phyloP scores from a whole-genome alignment of 2,329 filamentous ascomycete genomes.

The Arthroderma sp. region DNA sequence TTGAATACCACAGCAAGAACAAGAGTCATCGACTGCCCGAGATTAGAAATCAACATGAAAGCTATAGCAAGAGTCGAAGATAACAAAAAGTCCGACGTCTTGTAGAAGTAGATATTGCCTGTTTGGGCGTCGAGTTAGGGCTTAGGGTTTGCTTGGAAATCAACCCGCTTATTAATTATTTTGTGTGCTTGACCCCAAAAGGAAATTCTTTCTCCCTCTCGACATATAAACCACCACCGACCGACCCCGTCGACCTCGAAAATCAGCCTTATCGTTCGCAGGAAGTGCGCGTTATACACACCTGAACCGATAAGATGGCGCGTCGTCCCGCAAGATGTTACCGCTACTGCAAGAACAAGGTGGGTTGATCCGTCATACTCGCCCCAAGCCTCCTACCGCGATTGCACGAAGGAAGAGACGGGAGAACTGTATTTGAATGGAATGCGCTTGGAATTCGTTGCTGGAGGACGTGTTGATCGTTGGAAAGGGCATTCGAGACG shows the following conservation, averaged over 20 bases:
- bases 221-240: slow-evolving; percentile 26
- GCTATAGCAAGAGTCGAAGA: neutral
- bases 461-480: neutral
- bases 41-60: neutral
- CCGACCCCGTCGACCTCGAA: slow-evolving; percentile 25
- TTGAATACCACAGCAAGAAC: neutral
- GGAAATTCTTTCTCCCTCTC: slow-evolving; percentile 10
- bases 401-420: neutral
- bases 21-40: neutral
- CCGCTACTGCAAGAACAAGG: slow-evolving; percentile 99
- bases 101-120: neutral
- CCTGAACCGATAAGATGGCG: slow-evolving; percentile 73
- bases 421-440: neutral
- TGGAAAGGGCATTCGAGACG: neutral
- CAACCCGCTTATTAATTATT: slow-evolving; percentile 11
- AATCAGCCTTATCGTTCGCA: slow-evolving; percentile 30
- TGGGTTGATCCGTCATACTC: slow-evolving; percentile 38
- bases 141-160: slow-evolving; percentile 35
- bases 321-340: slow-evolving; percentile 99
- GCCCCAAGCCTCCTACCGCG: neutral
- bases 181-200: neutral
- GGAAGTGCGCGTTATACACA: slow-evolving; percentile 36
- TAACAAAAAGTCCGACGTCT: neutral
- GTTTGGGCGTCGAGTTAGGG: slow-evolving; percentile 21
- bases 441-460: neutral